Percentiles rank a stretch among this genome's conserved stretches.
Evolutionary conservation across 192 early-diverging fungal genomes (phyloP).

Genomic region (Coemansia sp.): DNA sequence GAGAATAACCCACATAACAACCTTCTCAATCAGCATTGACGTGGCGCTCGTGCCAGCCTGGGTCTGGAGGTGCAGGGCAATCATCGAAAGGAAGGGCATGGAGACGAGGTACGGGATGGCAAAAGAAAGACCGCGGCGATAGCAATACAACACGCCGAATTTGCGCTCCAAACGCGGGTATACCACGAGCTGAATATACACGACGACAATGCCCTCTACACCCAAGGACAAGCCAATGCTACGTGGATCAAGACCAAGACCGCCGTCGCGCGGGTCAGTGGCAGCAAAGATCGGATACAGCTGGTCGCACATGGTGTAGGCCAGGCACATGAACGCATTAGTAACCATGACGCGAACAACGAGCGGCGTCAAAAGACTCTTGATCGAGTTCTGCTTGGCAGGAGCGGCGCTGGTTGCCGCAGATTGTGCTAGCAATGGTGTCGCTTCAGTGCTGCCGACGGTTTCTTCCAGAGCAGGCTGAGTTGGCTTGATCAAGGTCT

Average conservation of each 20-base stretch:
- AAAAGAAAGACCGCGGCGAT: slow-evolving; percentile 28
- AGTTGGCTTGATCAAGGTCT: slow-evolving; percentile 39
- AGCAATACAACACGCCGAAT: slow-evolving; percentile 52
- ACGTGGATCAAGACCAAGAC: slow-evolving; percentile 56
- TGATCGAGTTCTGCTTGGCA: slow-evolving; percentile 12
- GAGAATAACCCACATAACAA: slow-evolving; percentile 34
- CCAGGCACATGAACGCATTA: slow-evolving; percentile 29
- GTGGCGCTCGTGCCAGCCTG: background rate
- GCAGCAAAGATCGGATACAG: slow-evolving; percentile 52
- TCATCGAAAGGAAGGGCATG: slow-evolving; percentile 15
- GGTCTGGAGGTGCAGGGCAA: slow-evolving; percentile 5
- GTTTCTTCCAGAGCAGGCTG: background rate
- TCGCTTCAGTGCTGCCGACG: background rate
- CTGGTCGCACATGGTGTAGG: slow-evolving; percentile 34
- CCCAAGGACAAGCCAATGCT: slow-evolving; percentile 58
- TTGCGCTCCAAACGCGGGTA: slow-evolving; percentile 54
- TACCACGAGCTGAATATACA: slow-evolving; percentile 58
- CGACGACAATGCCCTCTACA: slow-evolving; percentile 35
- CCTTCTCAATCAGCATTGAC: background rate
- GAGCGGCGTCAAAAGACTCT: slow-evolving; percentile 26
- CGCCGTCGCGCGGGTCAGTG: slow-evolving; percentile 41
- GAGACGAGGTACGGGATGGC: slow-evolving; percentile 14
- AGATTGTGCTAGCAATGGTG: slow-evolving; percentile 14
- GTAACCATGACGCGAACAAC: slow-evolving; percentile 22
- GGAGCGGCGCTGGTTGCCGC: background rate